Evolutionary conservation across 2,329 filamentous ascomycete genomes (phyloP), one percentile per base, ranked within the genome.

Genomic region (Arthrocladium fulminans): DNA sequence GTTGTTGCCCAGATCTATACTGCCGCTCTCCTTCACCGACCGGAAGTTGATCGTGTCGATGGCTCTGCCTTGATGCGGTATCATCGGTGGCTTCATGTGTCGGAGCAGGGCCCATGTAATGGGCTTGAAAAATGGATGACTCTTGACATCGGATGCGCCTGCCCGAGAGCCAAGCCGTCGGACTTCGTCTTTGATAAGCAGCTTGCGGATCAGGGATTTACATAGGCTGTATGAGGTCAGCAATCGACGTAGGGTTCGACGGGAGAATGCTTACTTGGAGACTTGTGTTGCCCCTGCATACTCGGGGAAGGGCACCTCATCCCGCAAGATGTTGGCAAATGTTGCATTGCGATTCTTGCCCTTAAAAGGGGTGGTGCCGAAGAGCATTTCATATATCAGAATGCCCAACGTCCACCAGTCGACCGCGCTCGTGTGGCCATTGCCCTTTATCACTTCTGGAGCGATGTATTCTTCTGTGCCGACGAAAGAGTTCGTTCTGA

Each of bases 401-500:
- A 98, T 97, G 17, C 92, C 92, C 46, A 98, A 69, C 0, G 92
- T 98, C 92, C 92, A 98, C 92, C 92, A 98, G 67, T 98, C 92
- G 12, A 98, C 92, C 12, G 92, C 92, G 63, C 90, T 97, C 6
- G 92, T 98, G 68, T 98, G 92, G 20, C 92, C 92, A 63, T 90
- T 96, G 32, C 92, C 92, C 70, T 97, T 97, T 65, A 98, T 98
- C 29, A 98, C 92, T 67, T 98, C 92, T 1, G 92, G 92, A 1
- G 92, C 92, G 62, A 98, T 98, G 67, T 98, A 98, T 66, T 98
- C 92, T 66, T 98, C 92, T 0, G 92, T 98, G 15, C 92, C 92
- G 35, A 98, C 92, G 64, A 98, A 98, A 0, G 89, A 96, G 63
- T 98, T 98, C 15, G 92, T 98, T 48, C 92, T 80, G 75, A 98